These are phyloP conservation scores for Ceratocystiopsis brevicomis DNA, from an alignment of 2,329 filamentous ascomycete species.

Conservation along the genomic window DNA sequence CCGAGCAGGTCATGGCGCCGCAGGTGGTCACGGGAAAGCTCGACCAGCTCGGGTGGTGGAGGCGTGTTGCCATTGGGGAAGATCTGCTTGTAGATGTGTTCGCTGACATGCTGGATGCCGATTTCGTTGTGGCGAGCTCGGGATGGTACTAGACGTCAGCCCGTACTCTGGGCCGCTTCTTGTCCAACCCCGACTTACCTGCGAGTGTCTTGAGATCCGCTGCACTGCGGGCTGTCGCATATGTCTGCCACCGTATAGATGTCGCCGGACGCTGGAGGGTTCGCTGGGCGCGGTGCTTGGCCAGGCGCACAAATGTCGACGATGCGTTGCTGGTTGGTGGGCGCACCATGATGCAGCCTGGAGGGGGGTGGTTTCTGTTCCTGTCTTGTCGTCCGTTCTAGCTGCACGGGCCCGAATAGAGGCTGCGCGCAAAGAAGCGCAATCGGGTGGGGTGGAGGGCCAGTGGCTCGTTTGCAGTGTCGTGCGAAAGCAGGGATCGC, in stretches of 20 bases:
- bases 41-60: constrained; percentile 52
- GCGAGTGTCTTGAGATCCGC: constrained; percentile 19
- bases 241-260: constrained; percentile 24
- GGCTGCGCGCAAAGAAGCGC: too few relatives aligned
- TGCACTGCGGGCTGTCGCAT: constrained; percentile 8
- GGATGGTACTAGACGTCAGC: constrained; percentile 22
- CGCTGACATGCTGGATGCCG: constrained; percentile 82
- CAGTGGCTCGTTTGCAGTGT: too few relatives aligned
- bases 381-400: background rate
- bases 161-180: background rate
- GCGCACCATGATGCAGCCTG: constrained; percentile 20
- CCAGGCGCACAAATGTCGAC: constrained; percentile 28
- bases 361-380: background rate
- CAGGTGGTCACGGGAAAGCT: constrained; percentile 67
- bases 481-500: too few relatives aligned
- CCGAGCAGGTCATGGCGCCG: constrained; percentile 69
- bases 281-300: constrained; percentile 25
- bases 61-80: constrained; percentile 42
- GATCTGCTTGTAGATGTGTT: constrained; percentile 63
- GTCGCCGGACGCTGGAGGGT: constrained; percentile 15
- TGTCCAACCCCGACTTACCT: constrained; percentile 16
- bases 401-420: constrained; percentile 2
- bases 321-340: constrained; percentile 19
- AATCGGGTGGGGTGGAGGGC: too few relatives aligned
- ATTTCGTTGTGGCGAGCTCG: constrained; percentile 73